Evolutionary conservation across 208 protist genomes (phyloP), one percentile per base, ranked within the genome.

Genomic region (Herpetomonas tarakana): DNA sequence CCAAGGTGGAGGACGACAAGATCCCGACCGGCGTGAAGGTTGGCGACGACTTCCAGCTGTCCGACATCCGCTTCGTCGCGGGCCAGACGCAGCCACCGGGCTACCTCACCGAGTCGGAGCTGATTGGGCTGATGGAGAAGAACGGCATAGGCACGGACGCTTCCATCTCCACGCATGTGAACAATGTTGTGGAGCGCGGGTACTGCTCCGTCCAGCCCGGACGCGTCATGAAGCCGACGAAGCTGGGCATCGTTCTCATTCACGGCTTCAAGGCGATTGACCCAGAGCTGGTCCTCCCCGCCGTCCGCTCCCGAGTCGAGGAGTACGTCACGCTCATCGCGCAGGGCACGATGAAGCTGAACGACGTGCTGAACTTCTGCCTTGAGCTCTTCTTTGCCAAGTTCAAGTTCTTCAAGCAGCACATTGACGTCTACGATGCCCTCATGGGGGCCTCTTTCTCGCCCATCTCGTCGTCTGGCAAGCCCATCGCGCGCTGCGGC

Each of bases 91-190:
- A 86, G 56, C 68, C 97, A 22, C 98, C 98, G 18, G 67, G 73
- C n/a, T 91, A 98, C 38, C 68, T 99, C 7, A 97, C 93, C 1
- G 99, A 99, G 76, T 55, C 97, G 0, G 97, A 99, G 24, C 74
- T 99, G 11, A 99, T 99, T 31, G 71, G 76, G 0, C 52, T 96
- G 9, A 99, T 99, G 98, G 98, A 99, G 53, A 89, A 90, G 58
- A 81, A 99, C 63, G 91, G 94, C 29, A 99, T 99, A 55, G 98
- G 98, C 28, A 99, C 98, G 1, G 98, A 99, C 77, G 98, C 98
- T 2, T 99, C 98, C 14, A 99, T 99, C 62, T 97, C 98, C 2
- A 78, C 96, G 64, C 98, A 99, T 75, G 99, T 99, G 26, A 81
- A 97, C 63, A 99, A 88, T 41, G 95, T 99, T 49, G 73, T 97